phyloP scores from a whole-genome alignment of 345 rosid genomes.

The Brassica juncea region DNA sequence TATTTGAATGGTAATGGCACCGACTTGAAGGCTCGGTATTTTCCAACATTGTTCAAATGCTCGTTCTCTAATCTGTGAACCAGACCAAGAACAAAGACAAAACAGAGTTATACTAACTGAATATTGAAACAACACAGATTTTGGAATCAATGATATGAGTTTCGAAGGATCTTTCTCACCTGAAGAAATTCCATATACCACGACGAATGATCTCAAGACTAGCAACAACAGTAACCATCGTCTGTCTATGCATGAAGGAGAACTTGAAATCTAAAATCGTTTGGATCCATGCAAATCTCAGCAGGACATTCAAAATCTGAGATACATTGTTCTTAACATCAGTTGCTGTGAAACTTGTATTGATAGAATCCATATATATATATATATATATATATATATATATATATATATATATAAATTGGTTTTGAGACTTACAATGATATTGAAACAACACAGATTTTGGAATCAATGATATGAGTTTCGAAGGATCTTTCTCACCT shows the following conservation, averaged over 20 bases:
- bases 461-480: not conserved
- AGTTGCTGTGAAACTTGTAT: not conserved
- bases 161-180: not conserved
- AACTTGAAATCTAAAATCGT: not conserved
- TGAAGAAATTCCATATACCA: not conserved
- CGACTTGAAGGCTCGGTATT: not conserved
- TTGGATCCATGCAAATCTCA: not conserved
- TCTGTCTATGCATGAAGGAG: not conserved
- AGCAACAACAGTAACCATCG: not conserved
- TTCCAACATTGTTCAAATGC: not conserved
- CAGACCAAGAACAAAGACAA: not conserved
- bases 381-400: not conserved
- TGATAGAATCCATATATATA: not conserved
- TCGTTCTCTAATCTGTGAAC: not conserved
- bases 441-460: not conserved
- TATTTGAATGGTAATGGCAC: not conserved
- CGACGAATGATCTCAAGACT: conserved; percentile 1
- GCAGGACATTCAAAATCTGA: not conserved
- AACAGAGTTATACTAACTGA: not conserved
- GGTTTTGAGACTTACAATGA: too few relatives aligned
- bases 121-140: not conserved
- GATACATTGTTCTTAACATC: not conserved
- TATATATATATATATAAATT: too few relatives aligned
- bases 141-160: not conserved
- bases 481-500: not conserved